phyloP scores from a whole-genome alignment of 2,329 filamentous ascomycete species.

The Fusarium sp. region DNA sequence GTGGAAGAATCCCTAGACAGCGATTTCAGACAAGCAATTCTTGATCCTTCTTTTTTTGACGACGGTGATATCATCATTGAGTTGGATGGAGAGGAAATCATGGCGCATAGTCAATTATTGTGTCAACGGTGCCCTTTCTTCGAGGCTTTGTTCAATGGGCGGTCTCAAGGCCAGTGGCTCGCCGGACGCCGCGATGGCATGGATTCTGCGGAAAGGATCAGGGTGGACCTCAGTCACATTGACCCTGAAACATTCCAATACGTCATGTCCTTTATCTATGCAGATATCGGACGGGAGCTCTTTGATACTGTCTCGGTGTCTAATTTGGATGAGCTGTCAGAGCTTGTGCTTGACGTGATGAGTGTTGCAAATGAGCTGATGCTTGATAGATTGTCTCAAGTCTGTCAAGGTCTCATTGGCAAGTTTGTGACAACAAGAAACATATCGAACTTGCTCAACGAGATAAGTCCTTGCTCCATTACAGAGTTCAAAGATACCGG shows the following conservation, averaged over 20 bases:
- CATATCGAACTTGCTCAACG: slow-evolving; percentile 84
- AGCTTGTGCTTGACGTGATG: slow-evolving; percentile 91
- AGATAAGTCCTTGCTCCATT: slow-evolving; percentile 84
- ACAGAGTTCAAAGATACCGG: slow-evolving; percentile 87
- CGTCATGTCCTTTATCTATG: slow-evolving; percentile 84
- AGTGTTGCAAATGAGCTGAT: slow-evolving; percentile 92
- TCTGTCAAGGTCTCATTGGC: slow-evolving; percentile 87
- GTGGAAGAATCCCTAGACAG: slow-evolving; percentile 70
- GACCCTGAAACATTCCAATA: slow-evolving; percentile 77
- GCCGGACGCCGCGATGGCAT: slow-evolving; percentile 67
- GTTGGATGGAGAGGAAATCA: slow-evolving; percentile 76
- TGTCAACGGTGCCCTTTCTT: slow-evolving; percentile 94
- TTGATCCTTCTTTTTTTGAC: slow-evolving; percentile 76
- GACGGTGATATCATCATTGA: slow-evolving; percentile 84
- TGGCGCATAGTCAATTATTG: slow-evolving; percentile 80
- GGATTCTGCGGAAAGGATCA: slow-evolving; percentile 57
- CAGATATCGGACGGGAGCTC: slow-evolving; percentile 80
- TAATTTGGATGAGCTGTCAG: slow-evolving; percentile 84
- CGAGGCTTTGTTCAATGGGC: slow-evolving; percentile 86
- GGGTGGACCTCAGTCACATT: slow-evolving; percentile 86
- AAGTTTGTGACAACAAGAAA: slow-evolving; percentile 88
- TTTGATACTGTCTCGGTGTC: slow-evolving; percentile 80
- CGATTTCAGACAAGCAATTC: slow-evolving; percentile 77
- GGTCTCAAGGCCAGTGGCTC: slow-evolving; percentile 86
- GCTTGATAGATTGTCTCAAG: slow-evolving; percentile 88